These are phyloP conservation scores for Cryptosporidium parvum DNA, from an alignment of 169 alveolate species.

Conservation along the genomic window DNA sequence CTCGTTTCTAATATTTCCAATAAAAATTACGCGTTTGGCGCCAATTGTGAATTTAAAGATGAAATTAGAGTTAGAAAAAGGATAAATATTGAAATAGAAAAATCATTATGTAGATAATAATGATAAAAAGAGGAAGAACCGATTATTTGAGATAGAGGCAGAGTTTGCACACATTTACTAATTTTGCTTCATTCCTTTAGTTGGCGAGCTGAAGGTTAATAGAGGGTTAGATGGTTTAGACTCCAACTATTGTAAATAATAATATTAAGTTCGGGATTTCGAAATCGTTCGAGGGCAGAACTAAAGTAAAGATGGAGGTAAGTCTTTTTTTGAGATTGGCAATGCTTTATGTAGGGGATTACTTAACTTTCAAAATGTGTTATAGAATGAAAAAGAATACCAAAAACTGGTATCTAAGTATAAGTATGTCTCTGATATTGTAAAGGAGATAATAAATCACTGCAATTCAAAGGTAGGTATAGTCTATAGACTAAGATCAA, in stretches of 20 bases:
- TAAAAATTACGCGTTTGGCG: slow-evolving; percentile 5
- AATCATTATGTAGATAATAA: background rate
- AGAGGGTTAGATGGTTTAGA: background rate
- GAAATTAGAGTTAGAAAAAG: background rate
- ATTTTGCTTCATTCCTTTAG: too few species aligned
- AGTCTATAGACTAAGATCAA: background rate
- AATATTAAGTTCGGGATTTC: background rate
- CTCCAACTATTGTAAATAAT: too few species aligned
- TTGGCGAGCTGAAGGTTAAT: background rate
- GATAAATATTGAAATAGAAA: background rate
- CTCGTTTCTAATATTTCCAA: background rate
- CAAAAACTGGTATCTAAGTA: slow-evolving; percentile 13
- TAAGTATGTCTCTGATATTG: background rate
- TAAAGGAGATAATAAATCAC: slow-evolving; percentile 5
- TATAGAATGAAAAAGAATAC: background rate
- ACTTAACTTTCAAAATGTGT: background rate
- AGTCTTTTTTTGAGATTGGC: background rate
- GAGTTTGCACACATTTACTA: background rate
- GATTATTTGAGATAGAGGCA: background rate
- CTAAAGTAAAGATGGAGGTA: background rate
- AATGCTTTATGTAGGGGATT: background rate
- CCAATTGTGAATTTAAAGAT: slow-evolving; percentile 9
- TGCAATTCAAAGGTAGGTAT: slow-evolving; percentile 55
- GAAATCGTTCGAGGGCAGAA: background rate
- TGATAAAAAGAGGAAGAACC: background rate